Percentiles rank a stretch among this genome's conserved stretches.
These are phyloP conservation scores for Monilinia laxa DNA, from an alignment of 2,329 filamentous ascomycete species.

Conservation along the genomic window DNA sequence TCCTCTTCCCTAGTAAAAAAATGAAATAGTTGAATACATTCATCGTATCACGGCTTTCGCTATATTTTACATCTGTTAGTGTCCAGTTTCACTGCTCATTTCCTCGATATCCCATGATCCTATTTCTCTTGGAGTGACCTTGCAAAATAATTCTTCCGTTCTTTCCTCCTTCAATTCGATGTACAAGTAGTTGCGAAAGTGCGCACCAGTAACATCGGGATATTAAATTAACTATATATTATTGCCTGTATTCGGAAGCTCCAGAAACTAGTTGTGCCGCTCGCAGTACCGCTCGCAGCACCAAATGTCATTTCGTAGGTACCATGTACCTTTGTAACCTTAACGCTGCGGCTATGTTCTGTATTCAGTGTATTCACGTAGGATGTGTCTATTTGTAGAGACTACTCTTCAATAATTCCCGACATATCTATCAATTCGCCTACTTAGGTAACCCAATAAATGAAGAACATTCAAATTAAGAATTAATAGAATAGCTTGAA, in stretches of 20 bases:
- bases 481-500: background rate
- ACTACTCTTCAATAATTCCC: background rate
- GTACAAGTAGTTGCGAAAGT: slow-evolving; percentile 6
- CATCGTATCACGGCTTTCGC: no score
- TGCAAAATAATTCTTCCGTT: no score
- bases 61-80: no score
- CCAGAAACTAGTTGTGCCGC: background rate
- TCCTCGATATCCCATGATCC: no score
- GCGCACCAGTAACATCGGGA: slow-evolving; percentile 2
- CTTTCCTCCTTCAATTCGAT: no score
- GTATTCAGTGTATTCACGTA: background rate
- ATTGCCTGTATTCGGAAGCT: no score
- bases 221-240: background rate
- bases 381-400: slow-evolving; percentile 2
- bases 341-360: slow-evolving; percentile 9
- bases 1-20: no score
- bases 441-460: background rate
- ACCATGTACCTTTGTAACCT: slow-evolving; percentile 3
- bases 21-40: no score
- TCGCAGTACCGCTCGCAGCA: slow-evolving; percentile 2
- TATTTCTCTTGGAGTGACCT: no score
- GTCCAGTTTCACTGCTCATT: no score
- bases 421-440: background rate
- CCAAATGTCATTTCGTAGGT: slow-evolving; percentile 14
- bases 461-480: background rate